phyloP scores from a whole-genome alignment of 2,329 filamentous ascomycete genomes.

The Fusarium sp. region DNA sequence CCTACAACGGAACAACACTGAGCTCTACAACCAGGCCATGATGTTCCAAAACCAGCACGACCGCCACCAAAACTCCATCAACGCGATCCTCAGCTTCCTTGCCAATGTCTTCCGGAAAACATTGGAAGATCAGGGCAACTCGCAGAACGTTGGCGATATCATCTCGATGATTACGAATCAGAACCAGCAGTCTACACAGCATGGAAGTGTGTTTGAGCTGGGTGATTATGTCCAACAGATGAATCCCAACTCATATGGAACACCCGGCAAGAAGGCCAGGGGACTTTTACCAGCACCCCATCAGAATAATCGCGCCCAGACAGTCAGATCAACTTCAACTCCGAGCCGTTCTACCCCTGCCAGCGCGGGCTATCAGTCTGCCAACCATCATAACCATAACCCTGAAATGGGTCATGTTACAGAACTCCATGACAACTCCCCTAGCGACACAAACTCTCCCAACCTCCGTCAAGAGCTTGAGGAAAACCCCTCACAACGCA shows the following conservation, averaged over 20 bases:
- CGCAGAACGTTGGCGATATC: slow-evolving; percentile 84
- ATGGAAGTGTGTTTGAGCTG: slow-evolving; percentile 70
- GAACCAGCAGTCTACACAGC: slow-evolving; percentile 57
- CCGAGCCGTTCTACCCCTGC: slow-evolving; percentile 24
- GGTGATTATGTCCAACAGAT: slow-evolving; percentile 67
- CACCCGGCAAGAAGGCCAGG: slow-evolving; percentile 62
- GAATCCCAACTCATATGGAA: slow-evolving; percentile 53
- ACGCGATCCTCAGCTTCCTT: slow-evolving; percentile 96
- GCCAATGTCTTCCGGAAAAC: slow-evolving; percentile 97
- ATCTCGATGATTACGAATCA: slow-evolving; percentile 78
- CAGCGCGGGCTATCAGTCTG: slow-evolving; percentile 41
- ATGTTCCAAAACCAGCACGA: slow-evolving; percentile 93
- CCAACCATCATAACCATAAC: slow-evolving; percentile 51
- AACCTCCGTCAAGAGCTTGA: slow-evolving; percentile 67
- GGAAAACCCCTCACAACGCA: slow-evolving; percentile 68
- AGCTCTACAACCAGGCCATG: slow-evolving; percentile 87
- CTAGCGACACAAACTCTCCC: slow-evolving; percentile 59
- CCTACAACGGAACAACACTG: slow-evolving; percentile 85
- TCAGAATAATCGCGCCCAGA: slow-evolving; percentile 45
- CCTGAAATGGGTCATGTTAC: slow-evolving; percentile 68
- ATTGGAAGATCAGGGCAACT: slow-evolving; percentile 81
- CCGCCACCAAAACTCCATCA: slow-evolving; percentile 98
- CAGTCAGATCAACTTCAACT: slow-evolving; percentile 41
- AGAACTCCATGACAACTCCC: slow-evolving; percentile 67
- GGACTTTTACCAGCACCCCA: slow-evolving; percentile 65